Conservation (phyloP, 352 stramenopile species). For the Pythium brassicae region DNA sequence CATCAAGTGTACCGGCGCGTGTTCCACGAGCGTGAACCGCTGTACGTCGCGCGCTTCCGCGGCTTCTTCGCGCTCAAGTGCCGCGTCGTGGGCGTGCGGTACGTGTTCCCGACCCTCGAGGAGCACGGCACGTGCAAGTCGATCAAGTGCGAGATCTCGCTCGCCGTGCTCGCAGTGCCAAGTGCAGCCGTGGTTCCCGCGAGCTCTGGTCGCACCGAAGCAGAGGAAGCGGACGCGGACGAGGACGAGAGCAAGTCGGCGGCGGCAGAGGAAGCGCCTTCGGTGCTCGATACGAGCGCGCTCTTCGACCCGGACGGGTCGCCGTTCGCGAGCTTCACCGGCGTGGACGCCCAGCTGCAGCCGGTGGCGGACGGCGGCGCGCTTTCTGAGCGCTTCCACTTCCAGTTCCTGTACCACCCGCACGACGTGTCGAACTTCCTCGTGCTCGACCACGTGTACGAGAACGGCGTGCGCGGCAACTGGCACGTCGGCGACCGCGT, state of each 20-base stretch:
- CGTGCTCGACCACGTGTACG: constrained; percentile 78
- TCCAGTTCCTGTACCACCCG: constrained; percentile 71
- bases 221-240: not conserved
- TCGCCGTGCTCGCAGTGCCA: constrained; percentile 60
- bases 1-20: constrained; percentile 47
- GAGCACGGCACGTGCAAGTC: constrained; percentile 54
- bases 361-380: constrained; percentile 25
- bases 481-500: constrained; percentile 74
- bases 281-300: not conserved
- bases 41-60: constrained; percentile 47
- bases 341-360: constrained; percentile 57
- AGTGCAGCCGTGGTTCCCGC: constrained; percentile 24
- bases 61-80: constrained; percentile 73
- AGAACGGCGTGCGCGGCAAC: constrained; percentile 64
- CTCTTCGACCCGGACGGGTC: constrained; percentile 39
- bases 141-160: constrained; percentile 66
- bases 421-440: constrained; percentile 84
- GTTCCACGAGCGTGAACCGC: constrained; percentile 31
- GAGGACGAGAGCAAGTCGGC: constrained; percentile 35
- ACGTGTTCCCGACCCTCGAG: constrained; percentile 59
- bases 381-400: constrained; percentile 37
- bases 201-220: not conserved
- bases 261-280: constrained; percentile 28
- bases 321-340: constrained; percentile 59
- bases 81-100: constrained; percentile 68